These are phyloP conservation scores for Phytophthora pinifolia DNA, from an alignment of 352 stramenopile species.

Conservation along the genomic window DNA sequence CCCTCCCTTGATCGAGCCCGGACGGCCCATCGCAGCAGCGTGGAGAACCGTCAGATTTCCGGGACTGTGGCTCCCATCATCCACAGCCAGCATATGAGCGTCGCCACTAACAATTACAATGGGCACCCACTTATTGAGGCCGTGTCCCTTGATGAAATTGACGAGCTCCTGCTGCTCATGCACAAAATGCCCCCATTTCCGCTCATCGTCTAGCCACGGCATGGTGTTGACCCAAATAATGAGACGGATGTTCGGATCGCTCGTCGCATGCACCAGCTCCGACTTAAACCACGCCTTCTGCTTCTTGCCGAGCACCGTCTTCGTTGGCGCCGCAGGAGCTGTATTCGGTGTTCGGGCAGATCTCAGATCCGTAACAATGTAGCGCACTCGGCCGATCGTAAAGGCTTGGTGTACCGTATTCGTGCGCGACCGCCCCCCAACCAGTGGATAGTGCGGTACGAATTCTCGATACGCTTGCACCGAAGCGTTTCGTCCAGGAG, in stretches of 20 bases:
- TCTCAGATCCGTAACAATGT: conserved; percentile 82
- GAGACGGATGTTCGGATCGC: conserved; percentile 53
- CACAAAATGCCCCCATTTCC: conserved; percentile 87
- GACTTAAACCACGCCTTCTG: conserved; percentile 90
- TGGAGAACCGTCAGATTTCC: conserved; percentile 83
- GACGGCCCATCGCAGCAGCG: conserved; percentile 74
- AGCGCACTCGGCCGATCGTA: conserved; percentile 81
- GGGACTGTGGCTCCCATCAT: conserved; percentile 73
- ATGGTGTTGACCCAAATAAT: conserved; percentile 89
- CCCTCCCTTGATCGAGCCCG: conserved; percentile 83
- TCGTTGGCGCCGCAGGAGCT: conserved; percentile 61
- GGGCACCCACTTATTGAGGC: conserved; percentile 64
- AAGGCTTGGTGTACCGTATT: conserved; percentile 78
- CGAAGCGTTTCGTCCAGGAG: conserved; percentile 65
- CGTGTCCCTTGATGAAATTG: conserved; percentile 66
- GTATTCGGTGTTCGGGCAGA: conserved; percentile 75
- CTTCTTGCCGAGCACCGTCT: conserved; percentile 79
- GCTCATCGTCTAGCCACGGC: conserved; percentile 85
- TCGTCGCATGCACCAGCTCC: conserved; percentile 64
- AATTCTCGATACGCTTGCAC: conserved; percentile 80
- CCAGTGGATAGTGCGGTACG: conserved; percentile 74
- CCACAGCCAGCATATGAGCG: conserved; percentile 89
- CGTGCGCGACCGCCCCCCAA: conserved; percentile 34
- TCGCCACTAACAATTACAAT: conserved; percentile 87
- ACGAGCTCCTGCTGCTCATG: conserved; percentile 81